These are phyloP conservation scores for Hemileia vastatrix DNA, from an alignment of 1,284 basidiomycete species.

Conservation along the genomic window DNA sequence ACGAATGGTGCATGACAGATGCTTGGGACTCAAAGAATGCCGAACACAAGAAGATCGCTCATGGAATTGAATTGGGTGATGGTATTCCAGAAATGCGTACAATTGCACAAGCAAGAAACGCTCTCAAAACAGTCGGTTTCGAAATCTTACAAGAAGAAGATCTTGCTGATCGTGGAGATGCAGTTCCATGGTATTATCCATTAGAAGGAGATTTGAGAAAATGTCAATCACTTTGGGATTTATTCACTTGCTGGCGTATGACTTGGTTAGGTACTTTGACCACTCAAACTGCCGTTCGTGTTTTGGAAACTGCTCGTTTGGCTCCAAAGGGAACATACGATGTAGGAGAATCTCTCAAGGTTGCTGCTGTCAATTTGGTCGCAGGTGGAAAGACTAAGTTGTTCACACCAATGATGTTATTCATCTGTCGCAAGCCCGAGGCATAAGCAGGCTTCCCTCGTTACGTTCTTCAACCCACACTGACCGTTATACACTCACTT, in stretches of 20 bases:
- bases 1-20: conserved; percentile 99
- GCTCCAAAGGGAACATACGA: conserved; percentile 87
- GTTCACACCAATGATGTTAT: conserved; percentile 71
- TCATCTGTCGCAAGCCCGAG: conserved; percentile 57
- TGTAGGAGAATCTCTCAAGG: conserved; percentile 78
- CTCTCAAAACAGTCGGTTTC: conserved; percentile 76
- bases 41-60: conserved; percentile 79
- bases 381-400: conserved; percentile 75
- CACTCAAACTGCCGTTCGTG: conserved; percentile 68
- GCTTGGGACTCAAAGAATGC: conserved; percentile 76
- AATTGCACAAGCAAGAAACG: conserved; percentile 61
- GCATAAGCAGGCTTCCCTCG: background rate
- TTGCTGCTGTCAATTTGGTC: conserved; percentile 71
- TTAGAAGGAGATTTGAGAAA: conserved; percentile 85
- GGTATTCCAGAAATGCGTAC: conserved; percentile 97
- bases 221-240: conserved; percentile 89
- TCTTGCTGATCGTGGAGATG: conserved; percentile 76
- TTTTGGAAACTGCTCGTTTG: conserved; percentile 67
- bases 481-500: too few species aligned
- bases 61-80: conserved; percentile 86
- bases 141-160: conserved; percentile 85
- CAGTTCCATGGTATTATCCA: conserved; percentile 95
- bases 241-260: too few species aligned
- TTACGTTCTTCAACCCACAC: too few species aligned
- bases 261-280: conserved; percentile 75